Base-by-base conservation (phyloP, 306 rosid species). In the Astragalus glycyphyllos region DNA sequence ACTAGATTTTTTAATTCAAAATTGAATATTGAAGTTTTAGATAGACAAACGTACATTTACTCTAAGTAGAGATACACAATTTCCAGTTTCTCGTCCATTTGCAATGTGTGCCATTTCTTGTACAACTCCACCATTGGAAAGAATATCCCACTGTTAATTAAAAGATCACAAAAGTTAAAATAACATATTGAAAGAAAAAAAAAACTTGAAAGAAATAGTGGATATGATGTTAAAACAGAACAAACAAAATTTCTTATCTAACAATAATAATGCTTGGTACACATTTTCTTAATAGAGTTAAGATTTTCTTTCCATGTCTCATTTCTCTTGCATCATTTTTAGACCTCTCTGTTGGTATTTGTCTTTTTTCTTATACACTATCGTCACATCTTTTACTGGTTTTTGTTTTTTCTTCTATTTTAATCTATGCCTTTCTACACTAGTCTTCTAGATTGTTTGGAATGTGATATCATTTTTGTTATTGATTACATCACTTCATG, bases 101-200 rank as follows among this genome's bases (percentile, higher is more conserved):
- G 99, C 97, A 50, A 95, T 91, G 76, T 95, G 99, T 7, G 96
- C 97, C 96, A 95, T 91, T 86, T 91, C 97, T 86, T 91, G 97
- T 42, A 91, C 96, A 35, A 74, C 88, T 68, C 97, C 96, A 0
- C 97, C 97, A 34, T 95, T 91, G 1, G 99, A 91, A 50, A 95
- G 99, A 78, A 95, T 91, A 53, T 95, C 99, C 99, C 99, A 95
- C 99, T 95, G 80, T 76, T 20, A 41, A 32, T 53, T 10, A 17
- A 11, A 6, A 55, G 4, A 2, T 26, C 4, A 7, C 65, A 15
- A 23, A 62, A 32, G 29, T 57, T 42, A 56, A 44, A 31, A 40
- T 20, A 5, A 17, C 6, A 51, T 4, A 12, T 40, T 1, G 13
- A n/a, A 3, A 6, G 12, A 31, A n/a, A n/a, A 13, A 2, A 47